Evolutionary conservation across 2,329 filamentous ascomycete species (phyloP), one percentile per base, ranked within the genome.

Genomic region (Cladosporium austrohemisphaericum): DNA sequence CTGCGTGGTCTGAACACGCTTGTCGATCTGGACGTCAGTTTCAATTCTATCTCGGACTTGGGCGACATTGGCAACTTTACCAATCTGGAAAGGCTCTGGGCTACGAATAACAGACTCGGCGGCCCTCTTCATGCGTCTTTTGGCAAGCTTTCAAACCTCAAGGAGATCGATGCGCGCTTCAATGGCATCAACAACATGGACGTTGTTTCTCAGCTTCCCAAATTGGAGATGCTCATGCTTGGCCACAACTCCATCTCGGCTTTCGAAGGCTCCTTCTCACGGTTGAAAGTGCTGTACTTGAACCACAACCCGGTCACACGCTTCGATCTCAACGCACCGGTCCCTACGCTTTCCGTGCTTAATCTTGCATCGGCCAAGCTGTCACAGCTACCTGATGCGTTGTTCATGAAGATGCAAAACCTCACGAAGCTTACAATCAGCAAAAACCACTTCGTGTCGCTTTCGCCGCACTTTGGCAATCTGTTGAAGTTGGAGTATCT

Each of bases 271-370:
- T 83, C 82, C n/a, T 98, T 98, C 62, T 79, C 87, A 37, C 86
- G 85, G 56, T 80, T 98, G 18, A 83, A 90, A 50, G 84, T 86
- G 31, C 75, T 98, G 49, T 88, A 92, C 62, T 76, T 98, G 55
- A 95, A 98, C 65, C 91, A 93, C 53, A 97, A 95, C 63, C 93
- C 93, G 1, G 82, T 98, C 54, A 97, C 93, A 13, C 88, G 90
- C 54, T 98, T 98, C 57, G 88, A 94, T 59, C 80, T 98, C 33
- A 81, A 79, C 40, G 76, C 80, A 26, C 78, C 86, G 2, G 82
- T 95, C 13, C 86, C 88, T 13, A 92, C 88, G 0, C 72, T 98
- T 25, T 92, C 89, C 55, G 83, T 85, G 14, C 76, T 98, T 44
- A 97, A 95, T 61, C 76, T 98, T 49, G 93, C 91, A 5, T 92